Evolutionary conservation across 371 early-diverging fungal species (phyloP), one percentile per base, ranked within the genome.

Genomic region (Mucor velutinosus): DNA sequence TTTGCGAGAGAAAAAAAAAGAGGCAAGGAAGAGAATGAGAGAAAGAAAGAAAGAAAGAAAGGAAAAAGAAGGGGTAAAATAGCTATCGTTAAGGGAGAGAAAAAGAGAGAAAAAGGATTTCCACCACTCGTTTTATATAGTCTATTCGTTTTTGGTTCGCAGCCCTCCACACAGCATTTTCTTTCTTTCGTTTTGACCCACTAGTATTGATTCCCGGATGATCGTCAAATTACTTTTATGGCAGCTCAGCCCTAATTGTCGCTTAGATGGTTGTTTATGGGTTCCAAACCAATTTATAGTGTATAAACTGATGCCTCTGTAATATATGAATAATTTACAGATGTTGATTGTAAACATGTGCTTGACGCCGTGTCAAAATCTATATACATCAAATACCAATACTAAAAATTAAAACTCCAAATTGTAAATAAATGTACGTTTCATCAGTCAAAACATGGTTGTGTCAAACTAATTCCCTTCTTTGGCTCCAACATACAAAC

Each of bases 1-100:
- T 4, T 53, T 53, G 23, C 53, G 27, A 21, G 12, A 53, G 53
- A 47, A n/a, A 45, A 45, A 45, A 45, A 47, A 47, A 51, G 27
- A 27, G n/a, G n/a, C 11, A 14, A 12, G 27, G 23, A 12, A 53
- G 53, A 53, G 53, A 53, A 53, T 53, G 53, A 53, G 41, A 17
- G 41, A 53, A 27, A 53, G 53, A 53, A 53, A 51, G 51, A 45
- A 45, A n/a, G n/a, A n/a, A n/a, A n/a, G n/a, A n/a, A 43, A 19
- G 14, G 12, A 15, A 27, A 53, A 53, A 53, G 27, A 27, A 53
- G 27, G 53, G 53, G 53, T 25, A 27, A 53, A 53, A 53, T 25
- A 25, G 14, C 0, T 53, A 7, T 53, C 27, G 53, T 53, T 23
- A 53, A 53, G 53, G 47, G 47, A 51, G 7, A 23, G 23, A 7